Evolutionary conservation across 306 rosid genomes (phyloP).

Genomic region (Trifolium fragiferum): DNA sequence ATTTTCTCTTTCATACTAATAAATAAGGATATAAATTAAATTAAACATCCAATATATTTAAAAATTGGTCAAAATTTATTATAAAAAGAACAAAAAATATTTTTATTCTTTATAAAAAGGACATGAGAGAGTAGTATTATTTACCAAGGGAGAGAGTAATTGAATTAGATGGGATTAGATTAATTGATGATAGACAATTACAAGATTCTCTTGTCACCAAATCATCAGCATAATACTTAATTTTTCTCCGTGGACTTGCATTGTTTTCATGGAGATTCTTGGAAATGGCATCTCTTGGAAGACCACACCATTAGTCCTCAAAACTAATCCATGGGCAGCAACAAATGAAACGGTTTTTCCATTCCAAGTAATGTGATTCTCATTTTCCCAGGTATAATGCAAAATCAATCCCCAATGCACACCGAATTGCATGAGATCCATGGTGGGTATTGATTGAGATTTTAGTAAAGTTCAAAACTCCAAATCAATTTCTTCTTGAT

Average conservation of each 20-base stretch:
- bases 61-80: no score
- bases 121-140: no score
- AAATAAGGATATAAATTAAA: no score
- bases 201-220: neutral
- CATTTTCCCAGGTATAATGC: slow-evolving; percentile 36
- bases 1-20: no score
- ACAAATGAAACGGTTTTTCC: slow-evolving; percentile 40
- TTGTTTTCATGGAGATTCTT: slow-evolving; percentile 43
- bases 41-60: no score
- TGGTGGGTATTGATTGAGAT: slow-evolving; percentile 9
- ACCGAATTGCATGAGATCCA: slow-evolving; percentile 8
- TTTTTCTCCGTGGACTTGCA: neutral
- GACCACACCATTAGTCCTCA: slow-evolving; percentile 43
- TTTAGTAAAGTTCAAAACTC: slow-evolving; percentile 34
- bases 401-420: slow-evolving; percentile 39
- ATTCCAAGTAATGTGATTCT: slow-evolving; percentile 31
- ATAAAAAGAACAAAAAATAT: no score
- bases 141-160: no score
- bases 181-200: neutral
- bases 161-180: neutral
- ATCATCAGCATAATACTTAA: neutral
- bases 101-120: no score
- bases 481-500: neutral
- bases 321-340: slow-evolving; percentile 23
- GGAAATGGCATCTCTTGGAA: slow-evolving; percentile 48